Base-by-base conservation (phyloP, 75 land plant species). In the Cryptomeria japonica region DNA sequence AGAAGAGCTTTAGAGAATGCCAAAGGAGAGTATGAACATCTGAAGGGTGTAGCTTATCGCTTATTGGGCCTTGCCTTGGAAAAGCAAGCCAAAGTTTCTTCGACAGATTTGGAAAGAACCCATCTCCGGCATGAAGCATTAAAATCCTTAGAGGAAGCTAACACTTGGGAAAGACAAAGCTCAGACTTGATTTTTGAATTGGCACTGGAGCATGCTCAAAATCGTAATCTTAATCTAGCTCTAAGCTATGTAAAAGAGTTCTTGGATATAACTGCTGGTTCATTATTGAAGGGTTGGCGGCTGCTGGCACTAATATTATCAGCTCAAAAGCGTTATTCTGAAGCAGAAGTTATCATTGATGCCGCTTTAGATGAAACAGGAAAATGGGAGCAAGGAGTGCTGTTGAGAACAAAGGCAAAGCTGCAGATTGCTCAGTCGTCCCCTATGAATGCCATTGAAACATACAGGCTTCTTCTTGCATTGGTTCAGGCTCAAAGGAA, bases 311-410 rank as follows among this genome's bases (percentile, higher is more conserved):
- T 96, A 53, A 89, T 97, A 86, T 91, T 98, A 83, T 97, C 99
- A 80, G 95, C 99, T 87, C 99, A 96, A 85, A 89, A 95, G 55
- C 85, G 97, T 82, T 95, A 88, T 88, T 87, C 87, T 34, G 99
- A 98, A 84, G 97, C 99, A 46, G 95, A 95, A 89, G 89, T 93
- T 85, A 97, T 96, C 5, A 89, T 92, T n/a, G 96, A 98, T 91
- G 97, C 97, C 61, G 99, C 99, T 47, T 80, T 97, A 70, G 99
- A 97, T 87, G 99, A 96, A 87, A 97, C 97, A 76, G 89, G 96
- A 72, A 95, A 94, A 73, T 97, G 99, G 99, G 97, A 98, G 42
- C 99, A 98, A 91, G 99, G 99, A 16, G 93, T 92, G 78, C 83
- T 98, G 53, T 93, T 98, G 51, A 93, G 95, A 86, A 92, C 94